Evolutionary conservation across 1,139 yeast species (phyloP).

Genomic region (Taphrina wiesneri): DNA sequence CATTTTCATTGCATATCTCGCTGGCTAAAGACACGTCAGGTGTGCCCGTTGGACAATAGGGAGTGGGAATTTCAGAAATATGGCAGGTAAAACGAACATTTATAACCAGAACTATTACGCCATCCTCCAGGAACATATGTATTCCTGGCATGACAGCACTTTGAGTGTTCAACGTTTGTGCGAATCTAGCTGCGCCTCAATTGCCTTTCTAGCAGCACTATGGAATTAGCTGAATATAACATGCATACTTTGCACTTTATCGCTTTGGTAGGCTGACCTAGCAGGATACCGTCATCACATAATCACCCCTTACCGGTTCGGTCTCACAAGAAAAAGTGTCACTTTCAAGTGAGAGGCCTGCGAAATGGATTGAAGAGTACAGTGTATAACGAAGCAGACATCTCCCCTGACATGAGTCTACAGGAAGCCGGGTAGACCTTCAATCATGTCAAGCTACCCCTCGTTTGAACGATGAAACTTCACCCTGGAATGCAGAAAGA

Average conservation of each 20-base stretch:
- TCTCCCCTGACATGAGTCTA: no score
- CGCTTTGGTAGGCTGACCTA: not conserved
- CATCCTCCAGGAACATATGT: no score
- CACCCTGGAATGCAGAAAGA: no score
- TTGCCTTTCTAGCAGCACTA: not conserved
- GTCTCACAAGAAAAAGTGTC: no score
- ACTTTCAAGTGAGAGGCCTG: no score
- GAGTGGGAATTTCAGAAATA: conserved; percentile 81
- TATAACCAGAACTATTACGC: no score
- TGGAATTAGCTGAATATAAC: not conserved
- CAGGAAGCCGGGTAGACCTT: no score
- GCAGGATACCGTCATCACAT: not conserved
- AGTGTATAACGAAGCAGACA: no score
- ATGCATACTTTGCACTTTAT: not conserved
- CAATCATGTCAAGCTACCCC: no score
- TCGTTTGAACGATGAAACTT: no score
- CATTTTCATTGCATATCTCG: conserved; percentile 93
- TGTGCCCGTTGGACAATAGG: conserved; percentile 93
- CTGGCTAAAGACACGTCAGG: conserved; percentile 96
- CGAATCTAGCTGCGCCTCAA: not conserved
- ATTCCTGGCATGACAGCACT: not conserved
- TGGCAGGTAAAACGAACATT: conserved; percentile 56
- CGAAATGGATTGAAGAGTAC: no score
- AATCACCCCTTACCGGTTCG: not conserved
- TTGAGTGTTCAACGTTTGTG: not conserved